Base-by-base conservation (phyloP, 371 early-diverging fungal genomes). In the Mucor saturninus region DNA sequence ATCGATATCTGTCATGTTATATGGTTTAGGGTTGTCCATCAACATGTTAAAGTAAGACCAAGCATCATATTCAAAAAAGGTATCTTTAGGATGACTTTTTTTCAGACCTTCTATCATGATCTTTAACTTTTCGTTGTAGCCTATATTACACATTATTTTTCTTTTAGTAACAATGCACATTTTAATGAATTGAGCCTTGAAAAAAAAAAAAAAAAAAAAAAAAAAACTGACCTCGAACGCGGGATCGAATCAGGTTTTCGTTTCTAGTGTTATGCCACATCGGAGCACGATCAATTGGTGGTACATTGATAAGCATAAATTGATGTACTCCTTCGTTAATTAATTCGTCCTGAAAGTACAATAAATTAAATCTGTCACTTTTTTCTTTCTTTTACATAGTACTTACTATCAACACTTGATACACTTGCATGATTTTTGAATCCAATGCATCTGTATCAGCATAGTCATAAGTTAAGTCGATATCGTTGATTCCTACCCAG, bases 401-500 rank as follows among this genome's bases (percentile, higher is more conserved):
- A 39, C 52, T 55, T 72, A 74, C 77, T 49, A 77, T 40, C 7
- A 76, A 46, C 1, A 30, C 14, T 10, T 35, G 26, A 14, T 73
- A 73, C 50, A 57, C 61, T 4, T 64, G 21, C 67, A 73, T 73
- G 14, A 77, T 65, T 2, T 37, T n/a, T 9, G 29, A 28, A 56
- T 74, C 69, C 39, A 73, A 39, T 26, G 26, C 37, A 29, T 49
- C 31, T 0, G 65, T 65, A 37, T 60, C 31, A 11, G 53, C 29
- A 72, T 69, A 72, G 11, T 63, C 59, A 31, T 67, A 66, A 4
- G 77, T 74, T 21, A 73, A 38, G n/a, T 64, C 68, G 46, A 78
- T 71, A 42, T 78, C 78, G 54, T 78, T 78, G 31, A 78, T 78
- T 5, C 78, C 78, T 4, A 78, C 71, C 75, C 75, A 78, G 30